Base-by-base conservation (phyloP, 345 rosid genomes). In the Acer campestre region DNA sequence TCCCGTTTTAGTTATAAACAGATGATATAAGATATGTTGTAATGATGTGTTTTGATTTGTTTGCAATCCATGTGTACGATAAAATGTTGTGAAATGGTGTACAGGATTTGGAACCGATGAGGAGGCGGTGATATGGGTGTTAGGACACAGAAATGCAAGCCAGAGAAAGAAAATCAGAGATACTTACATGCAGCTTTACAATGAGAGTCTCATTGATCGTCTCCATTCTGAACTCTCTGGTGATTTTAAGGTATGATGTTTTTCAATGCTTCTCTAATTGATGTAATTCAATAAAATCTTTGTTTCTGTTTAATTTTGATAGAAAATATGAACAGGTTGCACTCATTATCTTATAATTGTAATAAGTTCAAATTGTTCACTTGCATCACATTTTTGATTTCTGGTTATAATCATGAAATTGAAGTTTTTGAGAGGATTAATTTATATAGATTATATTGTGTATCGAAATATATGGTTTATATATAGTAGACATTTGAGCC, bases 61-160 rank as follows among this genome's bases (percentile, higher is more conserved):
- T 75, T 29, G 18, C 22, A 2, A 25, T 61, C 53, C 17, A 17
- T 40, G 18, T 69, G 46, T 42, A 27, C 1, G 14, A 44, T 65
- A 8, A 75, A 63, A 62, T 44, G 16, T 9, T 67, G 68, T 42
- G 72, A 61, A 25, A 25, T 76, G 74, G 72, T 67, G 12, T 77
- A 12, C 68, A 96, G 98, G 99, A 75, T 73, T 86, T 78, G 97
- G 97, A 72, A 91, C 95, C 16, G 94, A 94, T 70, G 97, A 90
- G 87, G 87, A 88, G 46, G 89, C 81, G 12, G 51, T 94, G 23
- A 90, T 86, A 78, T 53, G 76, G 80, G 73, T 91, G 16, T 80
- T 96, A 23, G 97, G 99, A 7, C 85, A 80, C 75, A 83, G 99
- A 86, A 87, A 89, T 77, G 92, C 91, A 48, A 87, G 67, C 73